Evolutionary conservation across 495 filamentous ascomycete species (phyloP), one percentile per base, ranked within the genome.

Genomic region (Acidiella bohemica): DNA sequence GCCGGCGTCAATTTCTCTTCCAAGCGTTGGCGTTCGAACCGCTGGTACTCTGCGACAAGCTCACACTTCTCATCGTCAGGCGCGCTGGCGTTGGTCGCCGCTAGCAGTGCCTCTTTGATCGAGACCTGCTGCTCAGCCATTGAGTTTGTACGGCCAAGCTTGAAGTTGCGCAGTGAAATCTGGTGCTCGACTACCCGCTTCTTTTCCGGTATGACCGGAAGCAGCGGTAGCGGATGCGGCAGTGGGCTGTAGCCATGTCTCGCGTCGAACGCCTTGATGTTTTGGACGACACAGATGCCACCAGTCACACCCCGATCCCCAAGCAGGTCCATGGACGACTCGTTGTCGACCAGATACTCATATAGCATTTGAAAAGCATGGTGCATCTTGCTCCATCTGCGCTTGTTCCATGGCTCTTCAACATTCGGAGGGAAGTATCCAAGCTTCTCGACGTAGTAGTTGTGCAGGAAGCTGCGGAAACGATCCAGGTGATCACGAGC

Each of bases 391-490:
- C 49, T 55, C 49, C 67, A 73, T 2, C 72, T 52, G 3, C 61
- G 50, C 41, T 67, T 66, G n/a, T 70, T 63, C 43, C 74, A 75
- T 9, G 56, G 46, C 12, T 51, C 53, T 5, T 48, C 49, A 31
- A 54, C 56, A 4, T 57, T 53, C 3, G 78, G 78, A 1, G 78
- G 78, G 54, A 76, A 82, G 52, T 73, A 76, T 3, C 77, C 76
- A 31, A 76, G 67, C 44, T 70, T 73, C 12, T 60, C 61, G 11
- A 71, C 59, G 53, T 76, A 81, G 47, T 65, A 75, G n/a, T 58
- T 56, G 13, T 72, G 63, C 4, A 82, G 54, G 37, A 78, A 77
- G 11, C 66, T 67, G 28, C 77, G 63, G 53, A 82, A 81, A 6
- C 65, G 65, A 38, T 78, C 70, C 4, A 81, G 68, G 53, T 81